phyloP scores from a whole-genome alignment of 192 early-diverging fungal species.

The Rhizophagus clarus region DNA sequence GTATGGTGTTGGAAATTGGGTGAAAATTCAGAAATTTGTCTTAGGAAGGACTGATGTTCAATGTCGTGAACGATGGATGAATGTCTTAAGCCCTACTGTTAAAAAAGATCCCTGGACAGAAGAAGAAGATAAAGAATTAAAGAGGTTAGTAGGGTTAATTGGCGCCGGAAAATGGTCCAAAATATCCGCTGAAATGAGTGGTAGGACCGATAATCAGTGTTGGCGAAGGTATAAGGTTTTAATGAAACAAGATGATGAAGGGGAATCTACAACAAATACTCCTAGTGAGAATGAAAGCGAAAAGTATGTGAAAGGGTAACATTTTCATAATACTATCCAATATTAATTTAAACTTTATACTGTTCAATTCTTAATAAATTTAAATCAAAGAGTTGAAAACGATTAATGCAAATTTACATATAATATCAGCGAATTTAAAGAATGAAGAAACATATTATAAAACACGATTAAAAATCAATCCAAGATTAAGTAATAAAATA shows the following conservation, averaged over 20 bases:
- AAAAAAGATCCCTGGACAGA: slow-evolving; percentile 57
- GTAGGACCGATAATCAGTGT: slow-evolving; percentile 58
- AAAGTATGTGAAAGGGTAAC: no score
- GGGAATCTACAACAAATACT: background rate
- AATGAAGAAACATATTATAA: no score
- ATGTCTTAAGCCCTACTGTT: slow-evolving; percentile 62
- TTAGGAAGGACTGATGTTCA: slow-evolving; percentile 76
- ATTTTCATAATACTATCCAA: background rate
- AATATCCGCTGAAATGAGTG: slow-evolving; percentile 48
- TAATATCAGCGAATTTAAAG: no score
- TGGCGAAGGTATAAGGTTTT: slow-evolving; percentile 25
- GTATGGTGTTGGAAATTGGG: slow-evolving; percentile 72
- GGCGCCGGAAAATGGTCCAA: slow-evolving; percentile 62
- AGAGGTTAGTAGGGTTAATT: slow-evolving; percentile 43
- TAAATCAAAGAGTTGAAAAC: no score
- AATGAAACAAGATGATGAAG: background rate
- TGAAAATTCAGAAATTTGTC: slow-evolving; percentile 69
- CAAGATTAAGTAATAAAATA: no score
- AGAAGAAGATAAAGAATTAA: slow-evolving; percentile 52
- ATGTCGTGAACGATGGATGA: slow-evolving; percentile 77
- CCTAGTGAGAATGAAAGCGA: no score
- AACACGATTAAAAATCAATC: no score
- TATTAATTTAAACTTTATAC: no score
- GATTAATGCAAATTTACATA: no score
- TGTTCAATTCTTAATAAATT: no score